Conservation (phyloP, 148 eudicot genomes). For the Camellia japonica region DNA sequence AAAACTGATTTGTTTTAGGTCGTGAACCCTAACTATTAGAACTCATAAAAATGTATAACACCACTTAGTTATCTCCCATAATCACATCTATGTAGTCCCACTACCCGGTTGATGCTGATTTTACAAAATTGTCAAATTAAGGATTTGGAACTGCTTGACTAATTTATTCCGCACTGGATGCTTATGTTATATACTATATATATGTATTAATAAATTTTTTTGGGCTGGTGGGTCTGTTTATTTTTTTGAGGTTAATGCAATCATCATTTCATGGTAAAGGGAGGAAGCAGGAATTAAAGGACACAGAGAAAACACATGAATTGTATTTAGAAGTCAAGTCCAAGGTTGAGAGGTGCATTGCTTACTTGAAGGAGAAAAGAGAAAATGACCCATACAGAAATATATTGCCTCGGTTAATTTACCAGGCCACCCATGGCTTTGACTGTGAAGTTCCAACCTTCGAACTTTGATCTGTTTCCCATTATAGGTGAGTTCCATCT, state of each 20-base stretch:
- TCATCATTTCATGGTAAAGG: conserved; percentile 29
- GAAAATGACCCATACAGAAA: conserved; percentile 70
- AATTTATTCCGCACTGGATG: no score
- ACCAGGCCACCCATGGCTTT: conserved; percentile 49
- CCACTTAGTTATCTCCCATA: no score
- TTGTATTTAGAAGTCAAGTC: conserved; percentile 57
- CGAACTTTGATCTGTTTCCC: conserved; percentile 22
- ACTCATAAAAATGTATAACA: no score
- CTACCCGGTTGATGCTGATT: no score
- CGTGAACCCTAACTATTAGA: no score
- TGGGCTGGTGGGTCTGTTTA: no score
- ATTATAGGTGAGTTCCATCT: not conserved
- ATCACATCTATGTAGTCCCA: no score
- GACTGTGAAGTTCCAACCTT: conserved; percentile 67
- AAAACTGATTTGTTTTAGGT: no score
- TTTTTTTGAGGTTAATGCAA: not conserved
- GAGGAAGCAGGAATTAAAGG: conserved; percentile 48
- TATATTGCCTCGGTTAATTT: conserved; percentile 44
- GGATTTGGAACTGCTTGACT: no score
- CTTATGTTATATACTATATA: no score
- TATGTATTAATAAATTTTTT: no score
- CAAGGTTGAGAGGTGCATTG: conserved; percentile 64
- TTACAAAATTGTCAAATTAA: no score
- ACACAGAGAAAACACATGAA: conserved; percentile 43
- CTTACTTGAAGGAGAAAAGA: conserved; percentile 63